A percentile compares a stretch with the other conserved stretches of the same genome.
Conservation (phyloP, 805 yeast species). For the Maudiozyma saulgeensis region DNA sequence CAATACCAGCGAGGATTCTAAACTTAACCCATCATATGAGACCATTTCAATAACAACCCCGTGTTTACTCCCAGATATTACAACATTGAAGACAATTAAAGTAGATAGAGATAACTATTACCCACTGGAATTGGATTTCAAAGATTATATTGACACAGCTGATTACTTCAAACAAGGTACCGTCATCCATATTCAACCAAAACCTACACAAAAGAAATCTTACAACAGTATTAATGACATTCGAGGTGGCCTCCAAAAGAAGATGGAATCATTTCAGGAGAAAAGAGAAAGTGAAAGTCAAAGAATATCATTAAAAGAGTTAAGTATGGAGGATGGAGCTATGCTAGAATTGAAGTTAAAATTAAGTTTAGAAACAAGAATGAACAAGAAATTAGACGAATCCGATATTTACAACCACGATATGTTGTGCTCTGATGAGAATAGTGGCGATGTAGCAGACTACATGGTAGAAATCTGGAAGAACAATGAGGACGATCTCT, state of each 20-base stretch:
- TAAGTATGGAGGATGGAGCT: not conserved
- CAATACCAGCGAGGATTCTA: conserved; percentile 15
- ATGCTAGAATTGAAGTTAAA: conserved; percentile 11
- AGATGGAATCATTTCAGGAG: conserved; percentile 2
- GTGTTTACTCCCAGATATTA: conserved; percentile 54
- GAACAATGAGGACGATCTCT: not conserved
- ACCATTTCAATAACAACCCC: conserved; percentile 43
- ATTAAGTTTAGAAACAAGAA: not conserved
- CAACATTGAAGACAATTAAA: conserved; percentile 38
- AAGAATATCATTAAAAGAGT: conserved; percentile 1
- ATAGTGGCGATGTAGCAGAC: conserved; percentile 15
- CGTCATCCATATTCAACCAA: conserved; percentile 19
- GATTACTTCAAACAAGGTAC: conserved; percentile 25
- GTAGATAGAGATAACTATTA: conserved; percentile 43
- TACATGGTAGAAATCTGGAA: conserved; percentile 24
- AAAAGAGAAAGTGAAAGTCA: not conserved
- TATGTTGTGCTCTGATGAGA: conserved; percentile 18
- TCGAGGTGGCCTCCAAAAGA: conserved; percentile 7
- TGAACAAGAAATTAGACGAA: not conserved
- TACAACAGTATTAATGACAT: conserved; percentile 7
- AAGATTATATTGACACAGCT: conserved; percentile 18
- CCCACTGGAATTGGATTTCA: conserved; percentile 36
- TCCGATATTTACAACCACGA: conserved; percentile 12
- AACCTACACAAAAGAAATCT: conserved; percentile 1
- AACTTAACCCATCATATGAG: conserved; percentile 32